These are phyloP conservation scores for Candida argentea DNA, from an alignment of 805 yeast genomes.

Conservation along the genomic window DNA sequence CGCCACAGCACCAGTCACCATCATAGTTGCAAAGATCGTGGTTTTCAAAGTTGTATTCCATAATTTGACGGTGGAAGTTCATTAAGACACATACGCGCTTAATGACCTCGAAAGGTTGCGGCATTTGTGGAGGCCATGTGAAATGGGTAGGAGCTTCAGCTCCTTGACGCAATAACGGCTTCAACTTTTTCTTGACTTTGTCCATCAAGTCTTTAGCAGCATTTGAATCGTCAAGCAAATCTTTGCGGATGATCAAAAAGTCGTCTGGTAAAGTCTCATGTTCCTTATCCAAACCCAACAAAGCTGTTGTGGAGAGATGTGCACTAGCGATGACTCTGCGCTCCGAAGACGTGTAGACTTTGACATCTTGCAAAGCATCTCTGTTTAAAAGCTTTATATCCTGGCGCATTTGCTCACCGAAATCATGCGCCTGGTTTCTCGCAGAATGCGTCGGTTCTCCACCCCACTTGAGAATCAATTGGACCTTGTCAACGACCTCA, in stretches of 20 bases:
- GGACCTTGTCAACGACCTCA: constrained; percentile 84
- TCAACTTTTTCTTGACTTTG: constrained; percentile 90
- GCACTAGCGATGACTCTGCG: constrained; percentile 93
- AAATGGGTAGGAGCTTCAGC: constrained; percentile 95
- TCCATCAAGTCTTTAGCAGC: constrained; percentile 99
- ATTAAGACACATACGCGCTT: constrained; percentile 90
- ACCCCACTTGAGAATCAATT: constrained; percentile 95
- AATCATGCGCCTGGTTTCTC: constrained; percentile 83
- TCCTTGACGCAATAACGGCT: constrained; percentile 90
- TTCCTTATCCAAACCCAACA: constrained; percentile 54
- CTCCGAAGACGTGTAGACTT: constrained; percentile 85
- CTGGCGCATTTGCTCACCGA: constrained; percentile 93
- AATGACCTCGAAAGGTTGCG: constrained; percentile 91
- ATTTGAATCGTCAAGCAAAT: constrained; percentile 87
- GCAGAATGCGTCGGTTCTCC: constrained; percentile 99
- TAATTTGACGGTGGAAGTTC: constrained; percentile 79
- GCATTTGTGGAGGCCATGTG: constrained; percentile 98
- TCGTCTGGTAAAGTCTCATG: constrained; percentile 52
- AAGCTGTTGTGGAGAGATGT: constrained; percentile 70
- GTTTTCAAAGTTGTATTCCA: constrained; percentile 69
- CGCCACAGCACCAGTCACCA: constrained; percentile 90
- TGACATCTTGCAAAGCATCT: constrained; percentile 75
- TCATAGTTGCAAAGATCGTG: constrained; percentile 63
- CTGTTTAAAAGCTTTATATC: constrained; percentile 80
- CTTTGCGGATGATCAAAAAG: constrained; percentile 75